Base-by-base conservation (phyloP, 768 basidiomycete genomes). In the Gelatoporia subvermispora region DNA sequence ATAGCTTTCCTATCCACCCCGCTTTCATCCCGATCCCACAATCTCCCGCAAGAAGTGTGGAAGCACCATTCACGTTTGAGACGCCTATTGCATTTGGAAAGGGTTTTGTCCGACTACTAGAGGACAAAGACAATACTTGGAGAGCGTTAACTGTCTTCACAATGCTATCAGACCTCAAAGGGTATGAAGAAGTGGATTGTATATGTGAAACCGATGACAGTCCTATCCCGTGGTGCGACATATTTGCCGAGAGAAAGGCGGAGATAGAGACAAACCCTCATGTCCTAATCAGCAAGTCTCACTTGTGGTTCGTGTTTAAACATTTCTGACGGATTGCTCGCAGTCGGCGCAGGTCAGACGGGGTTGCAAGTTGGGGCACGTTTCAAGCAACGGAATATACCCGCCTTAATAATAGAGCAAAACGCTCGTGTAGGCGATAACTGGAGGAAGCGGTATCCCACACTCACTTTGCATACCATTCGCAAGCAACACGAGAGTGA, bases 311-410 rank as follows among this genome's bases (percentile, higher is more conserved):
- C 15, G 18, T 21, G 18, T 1, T 4, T 8, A 8, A 28, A 13
- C 17, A 24, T 24, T 31, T n/a, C 23, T 2, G n/a, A 3, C 28
- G 3, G 28, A 16, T 7, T 4, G n/a, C n/a, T 34, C 22, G 11
- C 43, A 73, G 72, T 76, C n/a, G 75, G 75, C 20, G 72, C 49
- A 0, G 75, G 71, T 0, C 75, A 76, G 47, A 67, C 60, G 15
- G 75, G 75, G 9, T 57, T 77, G n/a, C 65, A 65, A 11, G 49
- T 73, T 8, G 75, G 68, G 0, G 73, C 75, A 4, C 67, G 73
- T 1, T 66, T 76, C 49, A 65, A 68, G 48, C 64, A 71, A 35
- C 68, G 74, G 66, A 56, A 67, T 9, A 68, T 75, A 9, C 61
- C 57, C 1, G 46, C 68, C 3, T 57, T 77, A 2, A 56, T 75